Evolutionary conservation across 257 asterid genomes (phyloP).

Genomic region (Jacaranda mimosifolia): DNA sequence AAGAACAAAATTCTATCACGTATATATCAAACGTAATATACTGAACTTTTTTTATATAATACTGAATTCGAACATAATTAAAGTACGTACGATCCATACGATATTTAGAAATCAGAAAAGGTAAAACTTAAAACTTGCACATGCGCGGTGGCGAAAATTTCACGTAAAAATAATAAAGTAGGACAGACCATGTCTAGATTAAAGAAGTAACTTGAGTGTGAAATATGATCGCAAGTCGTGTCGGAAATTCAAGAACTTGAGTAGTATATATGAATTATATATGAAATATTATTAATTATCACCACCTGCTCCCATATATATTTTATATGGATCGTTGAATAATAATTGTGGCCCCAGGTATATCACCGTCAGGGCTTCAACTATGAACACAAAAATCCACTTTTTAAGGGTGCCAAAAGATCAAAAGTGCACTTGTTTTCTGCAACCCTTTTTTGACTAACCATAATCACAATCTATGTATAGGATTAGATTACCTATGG

Average conservation of each 20-base stretch:
- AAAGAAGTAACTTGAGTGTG: neutral
- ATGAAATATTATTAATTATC: no score
- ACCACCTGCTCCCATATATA: no score
- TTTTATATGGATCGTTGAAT: neutral
- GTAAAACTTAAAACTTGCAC: conserved; percentile 1
- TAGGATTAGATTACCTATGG: conserved; percentile 35
- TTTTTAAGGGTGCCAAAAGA: conserved; percentile 35
- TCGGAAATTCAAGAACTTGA: neutral
- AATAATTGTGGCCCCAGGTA: conserved; percentile 24
- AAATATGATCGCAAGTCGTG: neutral
- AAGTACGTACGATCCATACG: neutral
- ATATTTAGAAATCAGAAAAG: neutral
- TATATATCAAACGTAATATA: no score
- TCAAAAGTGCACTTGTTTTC: conserved; percentile 34
- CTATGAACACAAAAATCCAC: conserved; percentile 30
- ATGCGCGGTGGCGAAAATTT: conserved; percentile 32
- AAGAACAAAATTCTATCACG: no score
- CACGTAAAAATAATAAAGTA: conserved; percentile 39
- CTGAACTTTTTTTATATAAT: no score
- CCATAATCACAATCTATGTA: conserved; percentile 47
- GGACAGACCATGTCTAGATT: conserved; percentile 16
- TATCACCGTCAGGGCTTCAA: conserved; percentile 36
- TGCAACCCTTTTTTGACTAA: conserved; percentile 36
- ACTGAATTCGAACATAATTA: no score
- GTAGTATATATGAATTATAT: neutral